Conservation (phyloP, 1,139 yeast species). For the Zhuliangozyma blackwelliae region DNA sequence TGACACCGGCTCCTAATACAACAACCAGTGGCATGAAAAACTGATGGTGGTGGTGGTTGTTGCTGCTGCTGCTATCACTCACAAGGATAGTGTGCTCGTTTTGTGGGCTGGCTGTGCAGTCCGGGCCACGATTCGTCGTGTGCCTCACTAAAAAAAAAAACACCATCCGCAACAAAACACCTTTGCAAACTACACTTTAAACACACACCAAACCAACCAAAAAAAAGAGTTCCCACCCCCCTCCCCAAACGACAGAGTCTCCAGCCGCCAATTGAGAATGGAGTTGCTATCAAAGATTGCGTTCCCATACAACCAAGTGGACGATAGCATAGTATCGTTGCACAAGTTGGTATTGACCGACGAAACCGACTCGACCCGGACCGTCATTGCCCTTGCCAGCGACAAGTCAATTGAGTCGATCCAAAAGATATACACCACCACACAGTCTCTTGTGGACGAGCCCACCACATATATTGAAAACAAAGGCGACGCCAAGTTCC, state of each 20-base stretch:
- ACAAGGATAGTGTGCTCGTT: too few relatives aligned
- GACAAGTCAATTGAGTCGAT: constrained; percentile 14
- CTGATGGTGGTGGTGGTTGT: too few relatives aligned
- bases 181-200: too few relatives aligned
- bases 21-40: constrained; percentile 15
- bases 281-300: constrained; percentile 13
- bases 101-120: too few relatives aligned
- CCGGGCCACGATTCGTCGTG: too few relatives aligned
- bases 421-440: constrained; percentile 11
- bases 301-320: constrained; percentile 23
- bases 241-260: too few relatives aligned
- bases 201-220: too few relatives aligned
- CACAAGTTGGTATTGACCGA: constrained; percentile 22
- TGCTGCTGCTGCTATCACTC: too few relatives aligned
- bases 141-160: too few relatives aligned
- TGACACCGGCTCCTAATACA: constrained; percentile 40
- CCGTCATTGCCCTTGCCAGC: constrained; percentile 16
- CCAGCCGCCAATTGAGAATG: constrained; percentile 2
- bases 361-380: constrained; percentile 17
- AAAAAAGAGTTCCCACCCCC: too few relatives aligned
- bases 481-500: constrained; percentile 12
- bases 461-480: constrained; percentile 25
- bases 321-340: constrained; percentile 14
- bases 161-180: too few relatives aligned
- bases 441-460: constrained; percentile 12